Evolutionary conservation across 257 asterid genomes (phyloP), one percentile per base, ranked within the genome.

Genomic region (Nicotiana attenuata): DNA sequence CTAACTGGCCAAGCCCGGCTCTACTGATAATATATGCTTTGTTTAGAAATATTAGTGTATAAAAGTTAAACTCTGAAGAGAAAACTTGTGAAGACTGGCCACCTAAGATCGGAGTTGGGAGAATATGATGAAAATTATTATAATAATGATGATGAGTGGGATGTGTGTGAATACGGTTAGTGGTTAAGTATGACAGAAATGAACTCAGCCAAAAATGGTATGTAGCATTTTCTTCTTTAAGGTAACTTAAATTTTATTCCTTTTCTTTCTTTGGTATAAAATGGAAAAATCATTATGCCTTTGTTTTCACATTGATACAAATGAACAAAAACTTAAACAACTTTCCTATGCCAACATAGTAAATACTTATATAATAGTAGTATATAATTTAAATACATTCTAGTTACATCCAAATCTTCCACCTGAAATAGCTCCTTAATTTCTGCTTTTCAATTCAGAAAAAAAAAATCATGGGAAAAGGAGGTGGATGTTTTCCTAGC

Each of bases 401-500:
- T 45, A 1, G 7, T 45, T 41, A 41, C 1, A 13, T 13, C 78
- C 1, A 20, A 71, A 38, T 71, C 14, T 13, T 13, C 7, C 31
- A 3, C 78, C 78, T 22, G 45, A 71, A 71, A 71, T 45, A 45
- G 1, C 60, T 71, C 38, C 7, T n/a, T 0, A 65, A 29, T 69
- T 20, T 69, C 5, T 20, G 2, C 19, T 0, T 20, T 6, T 63
- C 24, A 13, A 15, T 13, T 22, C 14, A 71, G 26, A 20, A 60
- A 7, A 63, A 5, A 4, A 5, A 65, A 5, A 69, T 56, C 65
- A 95, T 95, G 99, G 99, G 99, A 15, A 95, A 95, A 88, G 99
- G 98, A 14, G 99, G 95, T 50, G 99, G 99, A 76, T 95, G 99
- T 67, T 91, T 92, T 59, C 93, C 97, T n/a, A 92, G 97, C 96